Evolutionary conservation across 768 basidiomycete species (phyloP).

Genomic region (Daedalea quercina): DNA sequence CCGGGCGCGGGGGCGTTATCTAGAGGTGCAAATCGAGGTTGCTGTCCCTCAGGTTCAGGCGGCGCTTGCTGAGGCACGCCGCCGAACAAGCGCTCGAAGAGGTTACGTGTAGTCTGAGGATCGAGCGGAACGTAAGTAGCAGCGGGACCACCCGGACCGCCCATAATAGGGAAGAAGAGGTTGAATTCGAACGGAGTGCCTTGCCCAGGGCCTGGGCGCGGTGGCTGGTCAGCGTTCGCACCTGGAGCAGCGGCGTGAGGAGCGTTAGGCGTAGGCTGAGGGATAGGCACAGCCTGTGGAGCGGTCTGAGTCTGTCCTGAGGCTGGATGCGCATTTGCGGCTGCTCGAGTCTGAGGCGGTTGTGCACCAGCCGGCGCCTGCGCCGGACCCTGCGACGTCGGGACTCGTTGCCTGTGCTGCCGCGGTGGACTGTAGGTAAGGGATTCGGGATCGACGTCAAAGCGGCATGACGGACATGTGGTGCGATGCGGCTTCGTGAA

Average conservation of each 20-base stretch:
- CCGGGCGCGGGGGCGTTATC: neutral
- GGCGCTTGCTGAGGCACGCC: slow-evolving; percentile 2
- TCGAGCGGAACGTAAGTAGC: neutral
- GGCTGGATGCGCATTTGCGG: neutral
- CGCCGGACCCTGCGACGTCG: neutral
- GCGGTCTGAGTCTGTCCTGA: neutral
- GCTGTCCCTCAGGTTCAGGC: neutral
- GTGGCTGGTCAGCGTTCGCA: neutral
- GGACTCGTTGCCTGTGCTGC: slow-evolving; percentile 3
- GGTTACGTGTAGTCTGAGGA: neutral
- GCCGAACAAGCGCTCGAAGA: slow-evolving; percentile 5
- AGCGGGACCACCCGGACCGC: neutral
- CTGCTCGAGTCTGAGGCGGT: slow-evolving; percentile 1
- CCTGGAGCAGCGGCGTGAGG: neutral
- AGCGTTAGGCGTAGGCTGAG: neutral
- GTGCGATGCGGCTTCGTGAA: slow-evolving; percentile 74
- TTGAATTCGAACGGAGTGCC: neutral
- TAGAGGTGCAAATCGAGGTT: neutral
- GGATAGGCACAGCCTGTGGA: neutral
- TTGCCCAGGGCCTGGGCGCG: neutral
- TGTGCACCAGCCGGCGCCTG: slow-evolving; percentile 2
- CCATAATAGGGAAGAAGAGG: neutral
- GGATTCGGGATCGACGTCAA: slow-evolving; percentile 77
- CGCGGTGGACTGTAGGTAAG: slow-evolving; percentile 37
- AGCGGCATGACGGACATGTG: slow-evolving; percentile 79